Evolutionary conservation across 352 stramenopile genomes (phyloP).

Genomic region (Salisapilia sapeloensis): DNA sequence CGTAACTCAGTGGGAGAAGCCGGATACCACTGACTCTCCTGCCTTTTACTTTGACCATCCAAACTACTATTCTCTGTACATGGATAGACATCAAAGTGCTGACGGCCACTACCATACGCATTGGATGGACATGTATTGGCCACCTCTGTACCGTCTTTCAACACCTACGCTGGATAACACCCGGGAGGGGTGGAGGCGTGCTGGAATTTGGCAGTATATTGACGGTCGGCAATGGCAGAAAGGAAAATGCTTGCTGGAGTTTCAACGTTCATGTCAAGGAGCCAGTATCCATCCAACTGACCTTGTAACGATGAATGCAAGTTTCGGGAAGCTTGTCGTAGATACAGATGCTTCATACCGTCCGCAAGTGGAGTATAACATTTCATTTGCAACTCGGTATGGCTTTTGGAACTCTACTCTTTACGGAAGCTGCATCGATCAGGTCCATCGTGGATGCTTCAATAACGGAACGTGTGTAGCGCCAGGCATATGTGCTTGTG

Average conservation of each 20-base stretch:
- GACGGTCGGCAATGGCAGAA: slow-evolving; percentile 76
- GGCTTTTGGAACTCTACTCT: slow-evolving; percentile 45
- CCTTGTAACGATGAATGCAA: slow-evolving; percentile 7
- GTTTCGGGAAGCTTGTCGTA: slow-evolving; percentile 31
- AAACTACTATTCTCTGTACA: slow-evolving; percentile 95
- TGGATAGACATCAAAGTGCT: slow-evolving; percentile 72
- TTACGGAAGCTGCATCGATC: slow-evolving; percentile 77
- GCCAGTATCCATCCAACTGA: slow-evolving; percentile 10
- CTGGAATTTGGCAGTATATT: slow-evolving; percentile 57
- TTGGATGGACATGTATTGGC: slow-evolving; percentile 85
- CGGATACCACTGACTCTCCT: slow-evolving; percentile 22
- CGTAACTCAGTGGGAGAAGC: slow-evolving; percentile 91
- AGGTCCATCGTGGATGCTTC: slow-evolving; percentile 87
- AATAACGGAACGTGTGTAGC: slow-evolving; percentile 92
- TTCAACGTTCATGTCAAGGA: slow-evolving; percentile 57
- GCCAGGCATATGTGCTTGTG: slow-evolving; percentile 71
- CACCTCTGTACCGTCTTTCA: slow-evolving; percentile 81
- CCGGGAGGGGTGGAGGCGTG: slow-evolving; percentile 80
- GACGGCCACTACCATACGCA: slow-evolving; percentile 78
- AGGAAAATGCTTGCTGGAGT: slow-evolving; percentile 88
- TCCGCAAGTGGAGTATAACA: slow-evolving; percentile 59
- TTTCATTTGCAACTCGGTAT: slow-evolving; percentile 18
- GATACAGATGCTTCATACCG: slow-evolving; percentile 89
- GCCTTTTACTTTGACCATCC: slow-evolving; percentile 84
- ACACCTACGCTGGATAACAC: slow-evolving; percentile 77